Percentiles rank a stretch among this genome's conserved stretches.
Evolutionary conservation across 2,329 filamentous ascomycete species (phyloP).

Genomic region (Trichoderma sp.): DNA sequence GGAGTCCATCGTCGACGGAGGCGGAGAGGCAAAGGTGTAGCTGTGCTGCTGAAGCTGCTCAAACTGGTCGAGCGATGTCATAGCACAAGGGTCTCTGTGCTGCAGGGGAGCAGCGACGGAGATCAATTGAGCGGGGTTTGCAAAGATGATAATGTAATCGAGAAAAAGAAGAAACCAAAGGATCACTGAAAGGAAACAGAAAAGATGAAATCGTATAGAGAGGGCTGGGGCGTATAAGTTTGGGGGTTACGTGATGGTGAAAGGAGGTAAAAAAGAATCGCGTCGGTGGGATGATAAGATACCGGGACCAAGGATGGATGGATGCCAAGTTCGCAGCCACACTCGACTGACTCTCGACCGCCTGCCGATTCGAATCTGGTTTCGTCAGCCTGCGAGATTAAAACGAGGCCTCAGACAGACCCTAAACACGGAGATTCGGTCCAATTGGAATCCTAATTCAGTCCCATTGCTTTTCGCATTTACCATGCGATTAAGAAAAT

Average conservation of each 20-base stretch:
- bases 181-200: neutral
- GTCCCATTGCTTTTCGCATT: neutral
- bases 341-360: neutral
- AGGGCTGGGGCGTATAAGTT: neutral
- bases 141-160: neutral
- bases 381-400: neutral
- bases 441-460: neutral
- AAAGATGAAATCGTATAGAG: neutral
- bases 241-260: neutral
- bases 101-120: neutral
- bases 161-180: neutral
- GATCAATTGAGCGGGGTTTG: neutral
- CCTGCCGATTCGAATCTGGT: neutral
- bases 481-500: neutral
- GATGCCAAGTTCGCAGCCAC: neutral
- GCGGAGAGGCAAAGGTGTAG: neutral
- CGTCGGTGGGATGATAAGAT: slow-evolving; percentile 11
- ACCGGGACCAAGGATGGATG: neutral
- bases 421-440: neutral
- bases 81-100: neutral
- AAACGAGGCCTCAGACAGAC: neutral
- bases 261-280: slow-evolving; percentile 7
- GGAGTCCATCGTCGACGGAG: slow-evolving; percentile 11
- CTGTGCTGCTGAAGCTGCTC: slow-evolving; percentile 2
- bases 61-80: neutral